Conservation (phyloP, 2,329 filamentous ascomycete genomes). For the Volutella citrinella region DNA sequence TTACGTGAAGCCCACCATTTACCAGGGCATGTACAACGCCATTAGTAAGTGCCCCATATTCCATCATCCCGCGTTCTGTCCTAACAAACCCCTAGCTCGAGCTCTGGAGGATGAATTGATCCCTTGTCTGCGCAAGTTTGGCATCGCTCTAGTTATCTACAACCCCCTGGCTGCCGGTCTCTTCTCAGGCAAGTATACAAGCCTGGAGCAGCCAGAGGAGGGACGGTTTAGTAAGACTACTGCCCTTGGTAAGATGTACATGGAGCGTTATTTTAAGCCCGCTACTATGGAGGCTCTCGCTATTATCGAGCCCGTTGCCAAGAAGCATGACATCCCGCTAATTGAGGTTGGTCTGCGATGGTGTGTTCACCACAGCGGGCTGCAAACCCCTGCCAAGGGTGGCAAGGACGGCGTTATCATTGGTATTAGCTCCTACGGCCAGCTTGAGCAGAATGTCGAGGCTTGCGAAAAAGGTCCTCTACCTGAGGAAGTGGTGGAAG, state of each 20-base stretch:
- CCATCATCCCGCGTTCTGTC: too few relatives aligned
- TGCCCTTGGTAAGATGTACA: constrained; percentile 10
- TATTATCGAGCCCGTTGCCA: constrained; percentile 59
- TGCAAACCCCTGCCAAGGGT: constrained; percentile 40
- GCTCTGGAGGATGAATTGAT: constrained; percentile 65
- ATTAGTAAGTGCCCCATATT: too few relatives aligned
- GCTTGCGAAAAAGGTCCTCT: constrained; percentile 60
- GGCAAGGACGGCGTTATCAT: constrained; percentile 52
- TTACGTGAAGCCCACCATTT: constrained; percentile 73
- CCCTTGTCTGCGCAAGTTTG: constrained; percentile 63
- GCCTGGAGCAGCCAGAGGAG: constrained; percentile 14
- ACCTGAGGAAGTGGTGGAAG: constrained; percentile 68
- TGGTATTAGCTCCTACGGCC: constrained; percentile 45
- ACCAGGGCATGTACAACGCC: constrained; percentile 66
- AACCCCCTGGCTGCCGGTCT: constrained; percentile 71
- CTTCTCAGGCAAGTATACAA: constrained; percentile 58
- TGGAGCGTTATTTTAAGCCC: constrained; percentile 58
- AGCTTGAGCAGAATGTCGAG: constrained; percentile 50
- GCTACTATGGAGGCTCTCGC: constrained; percentile 53
- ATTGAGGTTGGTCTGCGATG: constrained; percentile 68
- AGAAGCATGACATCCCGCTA: constrained; percentile 61
- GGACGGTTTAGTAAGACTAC: too few relatives aligned
- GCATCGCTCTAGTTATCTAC: constrained; percentile 66
- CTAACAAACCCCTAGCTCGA: too few relatives aligned
- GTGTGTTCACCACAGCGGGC: constrained; percentile 61